Percentiles rank a stretch among this genome's conserved stretches.
These are phyloP conservation scores for Citrus trifoliata DNA, from an alignment of 345 rosid species.

Conservation along the genomic window DNA sequence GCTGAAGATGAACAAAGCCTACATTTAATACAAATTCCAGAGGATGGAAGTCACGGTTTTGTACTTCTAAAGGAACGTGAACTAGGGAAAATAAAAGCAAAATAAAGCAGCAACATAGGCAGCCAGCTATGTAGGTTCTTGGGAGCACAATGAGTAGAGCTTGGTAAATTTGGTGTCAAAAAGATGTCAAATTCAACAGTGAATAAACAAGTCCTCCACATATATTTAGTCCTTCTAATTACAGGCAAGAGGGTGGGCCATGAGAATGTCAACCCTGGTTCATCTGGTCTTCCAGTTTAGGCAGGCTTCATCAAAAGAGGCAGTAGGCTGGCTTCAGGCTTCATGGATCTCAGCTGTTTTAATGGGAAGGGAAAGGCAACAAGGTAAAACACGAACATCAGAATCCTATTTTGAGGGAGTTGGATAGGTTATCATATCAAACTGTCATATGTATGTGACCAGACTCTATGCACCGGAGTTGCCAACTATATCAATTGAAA, in stretches of 20 bases:
- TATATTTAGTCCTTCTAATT: conserved; percentile 65
- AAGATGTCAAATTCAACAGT: conserved; percentile 48
- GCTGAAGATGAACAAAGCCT: conserved; percentile 7
- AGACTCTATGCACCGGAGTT: conserved; percentile 32
- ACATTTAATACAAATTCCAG: conserved; percentile 31
- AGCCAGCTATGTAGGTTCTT: conserved; percentile 55
- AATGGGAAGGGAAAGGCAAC: conserved; percentile 74
- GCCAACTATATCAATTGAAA: conserved; percentile 10
- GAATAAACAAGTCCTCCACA: conserved; percentile 43
- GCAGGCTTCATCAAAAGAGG: conserved; percentile 84
- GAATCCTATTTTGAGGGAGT: conserved; percentile 59
- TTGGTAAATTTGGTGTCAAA: conserved; percentile 58
- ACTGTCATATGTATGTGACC: conserved; percentile 31
- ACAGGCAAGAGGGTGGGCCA: conserved; percentile 76
- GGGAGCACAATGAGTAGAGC: conserved; percentile 45
- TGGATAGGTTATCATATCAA: conserved; percentile 52
- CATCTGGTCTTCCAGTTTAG: conserved; percentile 87
- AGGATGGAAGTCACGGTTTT: conserved; percentile 32
- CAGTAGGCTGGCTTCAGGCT: conserved; percentile 92
- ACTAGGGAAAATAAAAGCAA: conserved; percentile 17
- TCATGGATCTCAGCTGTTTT: conserved; percentile 88
- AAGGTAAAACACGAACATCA: conserved; percentile 72
- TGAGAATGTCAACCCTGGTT: conserved; percentile 62
- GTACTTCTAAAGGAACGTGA: conserved; percentile 15
- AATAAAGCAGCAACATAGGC: conserved; percentile 41